Evolutionary conservation across 2,329 filamentous ascomycete species (phyloP), one percentile per base, ranked within the genome.

Genomic region (Escovopsis weberi): DNA sequence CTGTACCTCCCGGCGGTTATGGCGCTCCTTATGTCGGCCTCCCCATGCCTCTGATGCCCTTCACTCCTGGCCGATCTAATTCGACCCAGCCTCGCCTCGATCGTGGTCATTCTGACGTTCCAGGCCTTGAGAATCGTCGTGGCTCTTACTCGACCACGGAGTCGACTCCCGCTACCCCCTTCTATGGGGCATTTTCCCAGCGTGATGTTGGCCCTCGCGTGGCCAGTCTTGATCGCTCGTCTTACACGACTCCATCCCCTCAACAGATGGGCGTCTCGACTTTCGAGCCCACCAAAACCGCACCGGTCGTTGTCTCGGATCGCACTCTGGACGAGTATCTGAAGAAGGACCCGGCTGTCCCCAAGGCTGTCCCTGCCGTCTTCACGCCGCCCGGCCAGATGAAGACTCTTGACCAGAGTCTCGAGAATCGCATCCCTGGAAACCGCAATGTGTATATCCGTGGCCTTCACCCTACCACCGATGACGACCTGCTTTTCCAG

Each of bases 401-500:
- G 66, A 85, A 94, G 71, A 88, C 84, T 36, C 75, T 96, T 26
- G 89, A 94, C 49, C 88, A 94, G 62, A 94, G 88, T 57, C 71
- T 98, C 39, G 85, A 94, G 64, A 96, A 96, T 56, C 83, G 87
- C 45, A 91, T 80, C 45, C 68, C 84, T 39, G 88, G 88, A 37
- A 94, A 96, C 58, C 91, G 87, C 49, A 98, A 98, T 56, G 89
- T 98, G 50, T 98, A 98, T 68, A 95, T 98, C 50, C 85, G 91
- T 47, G 93, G 93, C 15, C 80, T 98, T 48, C 84, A 94, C 49
- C 89, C 91, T 0, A 89, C 93, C 53, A 98, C 89, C 1, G 91
- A 93, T 39, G 91, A 98, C 55, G 84, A 93, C 40, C 81, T 93
- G 58, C 69, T 98, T 15, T 75, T 83, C 53, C 71, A 72, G 37